Evolutionary conservation across 495 filamentous ascomycete species (phyloP), one percentile per base, ranked within the genome.

Genomic region (Daldinia concentrica): DNA sequence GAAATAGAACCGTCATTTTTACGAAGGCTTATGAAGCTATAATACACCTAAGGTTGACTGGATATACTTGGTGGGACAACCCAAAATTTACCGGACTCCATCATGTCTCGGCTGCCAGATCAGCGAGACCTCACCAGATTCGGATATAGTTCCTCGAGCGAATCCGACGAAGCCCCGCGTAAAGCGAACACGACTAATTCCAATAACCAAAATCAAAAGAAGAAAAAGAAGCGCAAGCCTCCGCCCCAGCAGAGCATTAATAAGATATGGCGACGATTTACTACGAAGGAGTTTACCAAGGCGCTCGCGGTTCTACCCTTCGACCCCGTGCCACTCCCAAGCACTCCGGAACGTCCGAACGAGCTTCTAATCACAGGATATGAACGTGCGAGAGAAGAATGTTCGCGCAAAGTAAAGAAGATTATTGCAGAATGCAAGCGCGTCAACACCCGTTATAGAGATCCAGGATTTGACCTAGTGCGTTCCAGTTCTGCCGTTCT

Each of bases 391-490:
- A 86, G 82, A 12, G 84, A 84, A 9, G 89, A 90, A 73, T 98
- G 95, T 78, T 82, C 84, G 48, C 83, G 84, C 32, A 93, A 94
- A 60, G 94, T 98, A n/a, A 86, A 88, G 22, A 92, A 93, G 76
- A 97, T 97, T 68, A 90, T 91, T 7, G 90, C 88, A 70, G 94
- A 97, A 79, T 98, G 94, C 78, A 82, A 87, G 68, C 85, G 92
- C 17, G 85, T 96, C 29, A 98, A 98, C 72, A 92, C 92, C 77
- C 94, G 94, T 73, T 98, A 97, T 72, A 88, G 92, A 14, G 95
- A 98, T 80, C 88, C 90, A 9, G 89, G 94, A 71, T 97, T 96
- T 77, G 93, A 98, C 79, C 87, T 78, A 84, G 91, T 87, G 81
- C 86, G 77, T 81, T 87, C 50, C 12, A 12, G 4, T 8, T 62